Evolutionary conservation across 1,284 basidiomycete genomes (phyloP).

Genomic region (Apiotrichum mycotoxinovorans): DNA sequence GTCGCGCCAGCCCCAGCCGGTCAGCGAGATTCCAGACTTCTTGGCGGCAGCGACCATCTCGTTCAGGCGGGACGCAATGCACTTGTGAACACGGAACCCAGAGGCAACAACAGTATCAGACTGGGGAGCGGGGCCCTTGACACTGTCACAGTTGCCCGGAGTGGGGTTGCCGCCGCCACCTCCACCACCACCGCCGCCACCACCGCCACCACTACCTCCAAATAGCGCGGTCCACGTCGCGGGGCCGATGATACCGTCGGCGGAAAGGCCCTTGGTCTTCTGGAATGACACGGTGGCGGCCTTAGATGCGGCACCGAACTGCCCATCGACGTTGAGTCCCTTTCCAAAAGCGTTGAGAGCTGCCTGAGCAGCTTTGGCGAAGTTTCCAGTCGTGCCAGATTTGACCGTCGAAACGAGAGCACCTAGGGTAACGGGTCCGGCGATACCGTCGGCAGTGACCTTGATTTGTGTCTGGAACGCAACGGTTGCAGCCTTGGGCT

Average conservation of each 20-base stretch:
- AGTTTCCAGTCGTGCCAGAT: background rate
- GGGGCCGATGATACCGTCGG: slow-evolving; percentile 5
- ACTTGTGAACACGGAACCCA: slow-evolving; percentile 5
- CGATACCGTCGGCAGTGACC: background rate
- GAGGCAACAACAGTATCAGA: background rate
- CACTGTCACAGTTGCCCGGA: background rate
- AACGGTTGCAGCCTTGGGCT: background rate
- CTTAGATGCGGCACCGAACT: slow-evolving; percentile 4
- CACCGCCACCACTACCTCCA: background rate
- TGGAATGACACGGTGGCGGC: slow-evolving; percentile 1
- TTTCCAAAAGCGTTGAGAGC: background rate
- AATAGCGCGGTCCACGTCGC: slow-evolving; percentile 9
- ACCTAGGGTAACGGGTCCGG: slow-evolving; percentile 11
- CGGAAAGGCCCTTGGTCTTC: background rate
- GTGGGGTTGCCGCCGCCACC: background rate
- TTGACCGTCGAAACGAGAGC: background rate
- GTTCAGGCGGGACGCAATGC: background rate
- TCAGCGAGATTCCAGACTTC: background rate
- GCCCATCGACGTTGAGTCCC: slow-evolving; percentile 1
- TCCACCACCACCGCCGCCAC: background rate
- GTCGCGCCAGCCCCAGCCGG: slow-evolving; percentile 2
- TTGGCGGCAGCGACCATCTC: slow-evolving; percentile 5
- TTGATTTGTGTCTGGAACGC: background rate
- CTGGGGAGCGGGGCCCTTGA: background rate
- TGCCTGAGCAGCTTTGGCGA: slow-evolving; percentile 4